Base-by-base conservation (phyloP, 371 early-diverging fungal genomes). In the Conidiobolus incongruus region DNA sequence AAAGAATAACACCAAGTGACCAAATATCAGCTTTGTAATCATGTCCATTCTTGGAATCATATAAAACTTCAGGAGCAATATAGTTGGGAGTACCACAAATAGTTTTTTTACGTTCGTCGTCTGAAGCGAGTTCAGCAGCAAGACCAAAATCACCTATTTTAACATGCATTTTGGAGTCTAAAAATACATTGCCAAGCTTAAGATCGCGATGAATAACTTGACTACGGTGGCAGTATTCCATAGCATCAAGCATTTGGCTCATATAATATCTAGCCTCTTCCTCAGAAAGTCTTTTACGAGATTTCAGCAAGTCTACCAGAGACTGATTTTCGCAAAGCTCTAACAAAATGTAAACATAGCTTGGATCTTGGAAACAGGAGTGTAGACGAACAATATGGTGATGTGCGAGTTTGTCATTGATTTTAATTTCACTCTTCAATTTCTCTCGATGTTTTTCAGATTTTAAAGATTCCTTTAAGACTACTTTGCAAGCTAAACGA, bases 21-120 rank as follows among this genome's bases (percentile, higher is more conserved):
- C 99, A 99, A 45, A 97, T 73, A 54, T 99, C 99, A 11, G 81
- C 98, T 51, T 90, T 92, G 56, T 74, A 91, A 40, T 92, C 81
- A 58, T 99, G 99, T 1, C 97, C 96, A 6, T 56, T 54, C 41
- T 68, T 70, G 35, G 70, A 62, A 59, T 98, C 1, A 98, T 97
- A 48, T 96, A n/a, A n/a, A n/a, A n/a, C n/a, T n/a, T n/a, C n/a
- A n/a, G n/a, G n/a, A n/a, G n/a, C n/a, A n/a, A n/a, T 85, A 53
- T 96, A 99, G 52, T 97, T 98, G 7, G 97, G 98, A 2, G 99
- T 99, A n/a, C 99, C 99, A 54, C 86, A 99, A 35, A 90, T 76
- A 0, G 92, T 94, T 51, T 77, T 81, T 66, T 88, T 91, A 23
- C 94, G 65, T 39, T 95, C 94, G 10, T 69, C 65, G 10, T 70